phyloP scores from a whole-genome alignment of 371 early-diverging fungal genomes.

The Haplosporangium sp. region DNA sequence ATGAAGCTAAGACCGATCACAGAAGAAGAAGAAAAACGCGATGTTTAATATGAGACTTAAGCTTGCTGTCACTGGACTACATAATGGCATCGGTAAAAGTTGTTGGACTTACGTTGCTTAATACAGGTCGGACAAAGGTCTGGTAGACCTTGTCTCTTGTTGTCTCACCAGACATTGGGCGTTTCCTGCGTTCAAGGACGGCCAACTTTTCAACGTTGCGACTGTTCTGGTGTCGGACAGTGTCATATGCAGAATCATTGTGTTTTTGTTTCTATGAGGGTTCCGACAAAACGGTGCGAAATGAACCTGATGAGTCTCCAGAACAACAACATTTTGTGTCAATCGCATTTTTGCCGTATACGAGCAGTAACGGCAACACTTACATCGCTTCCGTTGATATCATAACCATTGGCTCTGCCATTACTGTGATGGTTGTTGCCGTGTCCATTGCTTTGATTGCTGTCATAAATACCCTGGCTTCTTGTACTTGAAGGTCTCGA shows the following conservation, averaged over 20 bases:
- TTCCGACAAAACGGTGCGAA: no score
- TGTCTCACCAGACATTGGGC: slow-evolving; percentile 22
- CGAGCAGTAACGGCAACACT: background rate
- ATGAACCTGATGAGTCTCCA: no score
- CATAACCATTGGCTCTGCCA: slow-evolving; percentile 21
- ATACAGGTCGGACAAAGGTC: slow-evolving; percentile 46
- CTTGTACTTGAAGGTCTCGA: background rate
- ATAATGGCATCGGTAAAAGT: background rate
- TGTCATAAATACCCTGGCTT: background rate
- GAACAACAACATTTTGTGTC: no score
- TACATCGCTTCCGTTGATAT: background rate
- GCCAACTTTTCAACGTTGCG: slow-evolving; percentile 37
- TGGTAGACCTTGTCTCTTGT: slow-evolving; percentile 48
- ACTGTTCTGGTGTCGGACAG: slow-evolving; percentile 27
- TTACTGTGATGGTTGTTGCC: slow-evolving; percentile 9
- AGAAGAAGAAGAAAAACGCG: background rate
- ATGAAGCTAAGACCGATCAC: slow-evolving; percentile 43
- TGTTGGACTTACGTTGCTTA: slow-evolving; percentile 28
- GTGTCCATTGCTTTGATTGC: slow-evolving; percentile 5
- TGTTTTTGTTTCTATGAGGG: slow-evolving; percentile 4
- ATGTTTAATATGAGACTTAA: no score
- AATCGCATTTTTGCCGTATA: background rate
- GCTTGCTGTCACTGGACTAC: no score
- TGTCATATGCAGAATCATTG: slow-evolving; percentile 40
- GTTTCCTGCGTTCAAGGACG: slow-evolving; percentile 43